phyloP scores from a whole-genome alignment of 2,329 filamentous ascomycete species.

The Penicillium decumbens region DNA sequence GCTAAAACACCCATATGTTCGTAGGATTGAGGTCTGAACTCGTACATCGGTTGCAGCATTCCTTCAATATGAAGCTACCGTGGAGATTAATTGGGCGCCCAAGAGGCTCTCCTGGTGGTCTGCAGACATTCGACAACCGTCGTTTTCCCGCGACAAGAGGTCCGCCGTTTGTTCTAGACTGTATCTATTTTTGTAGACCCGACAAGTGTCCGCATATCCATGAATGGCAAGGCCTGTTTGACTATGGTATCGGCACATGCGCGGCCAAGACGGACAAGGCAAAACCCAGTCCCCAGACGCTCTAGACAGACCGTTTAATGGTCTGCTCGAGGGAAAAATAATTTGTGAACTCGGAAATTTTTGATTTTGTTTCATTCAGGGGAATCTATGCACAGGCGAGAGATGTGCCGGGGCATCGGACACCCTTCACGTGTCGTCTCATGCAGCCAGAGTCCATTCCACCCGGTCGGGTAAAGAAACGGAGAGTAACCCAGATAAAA shows the following conservation, averaged over 20 bases:
- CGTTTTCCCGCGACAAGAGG: neutral
- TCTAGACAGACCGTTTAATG: neutral
- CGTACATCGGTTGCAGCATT: neutral
- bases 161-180: neutral
- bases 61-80: neutral
- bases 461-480: constrained; percentile 28
- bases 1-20: neutral
- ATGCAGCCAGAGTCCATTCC: constrained; percentile 34
- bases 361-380: constrained; percentile 42
- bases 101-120: neutral
- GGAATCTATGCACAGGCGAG: constrained; percentile 43
- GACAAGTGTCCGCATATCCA: neutral
- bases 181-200: neutral
- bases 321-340: neutral
- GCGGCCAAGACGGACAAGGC: neutral
- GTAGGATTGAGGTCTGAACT: neutral
- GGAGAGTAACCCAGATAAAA: constrained; percentile 28
- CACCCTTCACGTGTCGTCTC: constrained; percentile 39
- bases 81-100: neutral
- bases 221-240: neutral
- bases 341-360: constrained; percentile 30
- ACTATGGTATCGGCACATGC: neutral
- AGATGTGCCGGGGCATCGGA: constrained; percentile 37
- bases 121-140: neutral
- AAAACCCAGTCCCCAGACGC: neutral